Base-by-base conservation (phyloP, 2,329 filamentous ascomycete species). In the Catunica adiposa region DNA sequence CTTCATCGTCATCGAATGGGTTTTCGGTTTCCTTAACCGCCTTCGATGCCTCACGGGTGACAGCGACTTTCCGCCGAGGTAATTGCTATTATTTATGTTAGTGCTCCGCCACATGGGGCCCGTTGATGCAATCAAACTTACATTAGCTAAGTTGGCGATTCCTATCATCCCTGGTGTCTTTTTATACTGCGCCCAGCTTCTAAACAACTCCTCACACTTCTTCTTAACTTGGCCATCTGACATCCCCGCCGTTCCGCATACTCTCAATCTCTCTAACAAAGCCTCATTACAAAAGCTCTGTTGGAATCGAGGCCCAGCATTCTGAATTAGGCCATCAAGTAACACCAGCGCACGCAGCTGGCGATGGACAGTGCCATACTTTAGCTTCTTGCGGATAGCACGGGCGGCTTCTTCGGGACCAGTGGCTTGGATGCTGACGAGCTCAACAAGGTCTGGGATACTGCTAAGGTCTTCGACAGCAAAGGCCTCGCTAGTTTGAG, bases 341-440 rank as follows among this genome's bases (percentile, higher is more conserved):
- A 98, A 83, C 9, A 85, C 84, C 22, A 98, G 77, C 37, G 92
- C 86, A 58, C 92, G 81, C 34, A 97, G 76, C 68, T 98, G 92
- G 52, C 89, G 84, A 68, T 97, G 90, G n/a, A 86, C 76, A 64
- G 82, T 94, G 63, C 92, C 92, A 69, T 98, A 97, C 72, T 98
- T 98, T 76, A 98, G 79, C 73, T 97, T 97, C 78, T 98, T 98
- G 59, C 92, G 82, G 63, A 98, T 79, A 51, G 92, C 89, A 65
- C 92, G 81, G 55, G 90, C 88, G 58, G 89, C 89, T 72, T 98
- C 92, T 11, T 80, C 78, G 1, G 92, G 88, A 0, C 92, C 92
- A 5, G 86, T 85, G 25, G 78, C 76, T 69, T 98, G 92, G 58
- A 98, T 80, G 61, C 86, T 84, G 66, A 98, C 86, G 56, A 92